Evolutionary conservation across 2,329 filamentous ascomycete genomes (phyloP).

Genomic region (Penicillium sp.): DNA sequence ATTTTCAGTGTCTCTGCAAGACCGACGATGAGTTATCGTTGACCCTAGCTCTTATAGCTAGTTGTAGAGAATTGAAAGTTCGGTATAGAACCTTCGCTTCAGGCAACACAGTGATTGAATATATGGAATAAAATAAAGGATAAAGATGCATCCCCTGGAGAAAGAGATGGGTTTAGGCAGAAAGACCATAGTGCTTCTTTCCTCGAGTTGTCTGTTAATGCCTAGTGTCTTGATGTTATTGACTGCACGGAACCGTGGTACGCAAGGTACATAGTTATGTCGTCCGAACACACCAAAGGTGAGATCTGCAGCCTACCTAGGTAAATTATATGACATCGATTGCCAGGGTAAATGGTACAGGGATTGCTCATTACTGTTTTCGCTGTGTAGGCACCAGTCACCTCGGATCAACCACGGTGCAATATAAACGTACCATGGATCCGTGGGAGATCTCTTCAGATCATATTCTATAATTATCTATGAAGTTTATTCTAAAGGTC

Average conservation of each 20-base stretch:
- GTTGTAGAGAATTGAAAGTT: neutral
- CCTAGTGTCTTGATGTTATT: neutral
- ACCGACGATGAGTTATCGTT: no score
- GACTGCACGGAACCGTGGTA: neutral
- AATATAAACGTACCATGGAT: neutral
- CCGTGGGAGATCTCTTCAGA: neutral
- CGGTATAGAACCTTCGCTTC: neutral
- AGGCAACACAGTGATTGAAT: neutral
- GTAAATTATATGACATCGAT: neutral
- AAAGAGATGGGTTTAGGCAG: neutral
- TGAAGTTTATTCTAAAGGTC: neutral
- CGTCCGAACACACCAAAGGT: neutral
- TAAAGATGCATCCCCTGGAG: neutral
- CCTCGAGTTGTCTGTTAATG: neutral
- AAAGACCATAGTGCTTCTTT: neutral
- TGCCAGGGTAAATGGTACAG: neutral
- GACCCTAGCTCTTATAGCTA: neutral
- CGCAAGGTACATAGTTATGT: neutral
- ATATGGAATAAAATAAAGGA: neutral
- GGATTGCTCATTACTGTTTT: neutral
- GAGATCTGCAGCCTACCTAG: neutral
- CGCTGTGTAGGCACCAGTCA: neutral
- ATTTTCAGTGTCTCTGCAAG: neutral
- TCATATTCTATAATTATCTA: neutral
- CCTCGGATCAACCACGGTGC: neutral